Evolutionary conservation across 148 eudicot species (phyloP).

Genomic region (Linanthus parryae): DNA sequence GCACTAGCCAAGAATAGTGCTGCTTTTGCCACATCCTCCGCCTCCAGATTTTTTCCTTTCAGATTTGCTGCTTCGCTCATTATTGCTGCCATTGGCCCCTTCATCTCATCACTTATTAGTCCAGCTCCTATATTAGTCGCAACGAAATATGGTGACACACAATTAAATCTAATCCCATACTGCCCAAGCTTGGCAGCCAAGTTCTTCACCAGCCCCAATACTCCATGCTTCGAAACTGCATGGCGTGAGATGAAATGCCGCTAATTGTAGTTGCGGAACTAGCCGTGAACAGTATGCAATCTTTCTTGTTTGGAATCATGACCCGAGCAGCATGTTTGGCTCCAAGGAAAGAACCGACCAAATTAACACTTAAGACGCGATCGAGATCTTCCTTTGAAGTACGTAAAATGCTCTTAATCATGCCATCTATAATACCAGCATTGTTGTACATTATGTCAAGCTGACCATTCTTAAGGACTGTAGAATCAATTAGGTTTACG

Average conservation of each 20-base stretch:
- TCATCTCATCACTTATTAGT: neutral
- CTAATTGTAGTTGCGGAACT: neutral
- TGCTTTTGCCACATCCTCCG: constrained; percentile 34
- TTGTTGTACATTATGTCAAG: constrained; percentile 30
- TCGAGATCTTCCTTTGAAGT: constrained; percentile 20
- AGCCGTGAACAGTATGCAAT: constrained; percentile 17
- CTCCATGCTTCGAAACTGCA: constrained; percentile 3
- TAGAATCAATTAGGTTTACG: constrained; percentile 6
- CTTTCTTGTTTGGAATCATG: constrained; percentile 20
- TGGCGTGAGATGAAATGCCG: neutral
- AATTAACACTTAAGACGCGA: constrained; percentile 28
- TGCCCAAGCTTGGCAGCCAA: constrained; percentile 28
- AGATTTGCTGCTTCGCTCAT: constrained; percentile 4
- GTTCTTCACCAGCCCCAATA: constrained; percentile 14
- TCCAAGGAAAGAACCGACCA: constrained; percentile 39
- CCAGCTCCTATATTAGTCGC: constrained; percentile 12
- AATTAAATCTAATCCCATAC: constrained; percentile 38
- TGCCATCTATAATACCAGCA: constrained; percentile 19
- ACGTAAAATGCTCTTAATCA: constrained; percentile 22
- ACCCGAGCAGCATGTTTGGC: constrained; percentile 28
- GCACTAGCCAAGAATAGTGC: constrained; percentile 36
- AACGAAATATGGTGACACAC: constrained; percentile 22
- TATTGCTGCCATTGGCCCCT: constrained; percentile 2
- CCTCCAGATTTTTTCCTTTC: constrained; percentile 18
- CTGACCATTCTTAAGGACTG: constrained; percentile 16